Evolutionary conservation across 139 green algal genomes (phyloP), one percentile per base, ranked within the genome.

Genomic region (Volvox reticuliferus): DNA sequence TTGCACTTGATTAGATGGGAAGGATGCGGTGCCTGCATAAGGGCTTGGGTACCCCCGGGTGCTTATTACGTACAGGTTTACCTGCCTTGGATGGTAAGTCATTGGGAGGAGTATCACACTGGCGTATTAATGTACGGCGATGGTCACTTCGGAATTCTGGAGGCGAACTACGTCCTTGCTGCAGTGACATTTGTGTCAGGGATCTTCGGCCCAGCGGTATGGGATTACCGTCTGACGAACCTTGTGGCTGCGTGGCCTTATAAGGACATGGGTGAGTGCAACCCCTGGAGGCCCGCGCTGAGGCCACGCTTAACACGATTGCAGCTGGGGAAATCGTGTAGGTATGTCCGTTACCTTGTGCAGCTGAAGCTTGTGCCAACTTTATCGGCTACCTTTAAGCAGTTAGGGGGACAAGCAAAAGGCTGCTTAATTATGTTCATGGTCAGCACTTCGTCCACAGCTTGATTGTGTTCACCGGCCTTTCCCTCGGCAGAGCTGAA

Each of bases 51-150:
- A 55, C 44, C 44, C 44, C 44, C 5, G 44, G 44, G 9, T 55
- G 44, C 44, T 55, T 14, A 55, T 61, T 16, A 68, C 26, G 37
- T 50, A 63, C 50, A 96, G 94, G 93, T 98, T 30, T 97, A 97
- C 92, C 92, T 96, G 30, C 96, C 96, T 26, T 99, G 96, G 96
- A 86, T 97, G 28, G 33, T 97, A 21, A 97, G 96, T 68, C 97
- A 99, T 86, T 99, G 96, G 96, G 97, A 99, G 93, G 97, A 99
- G 88, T 99, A 99, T 88, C 97, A 99, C 91, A 98, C 96, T 24
- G 94, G 96, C 81, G 65, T 95, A 26, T 97, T 99, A 95, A 89
- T 96, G 89, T 99, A 99, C 86, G 97, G 97, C 88, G 98, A 97
- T 87, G 94, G 94, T 36, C 95, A 92, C 69, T 97, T 96, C 84